Evolutionary conservation across 108 stramenopile species (phyloP).

Genomic region (Schizochytrium sp.): DNA sequence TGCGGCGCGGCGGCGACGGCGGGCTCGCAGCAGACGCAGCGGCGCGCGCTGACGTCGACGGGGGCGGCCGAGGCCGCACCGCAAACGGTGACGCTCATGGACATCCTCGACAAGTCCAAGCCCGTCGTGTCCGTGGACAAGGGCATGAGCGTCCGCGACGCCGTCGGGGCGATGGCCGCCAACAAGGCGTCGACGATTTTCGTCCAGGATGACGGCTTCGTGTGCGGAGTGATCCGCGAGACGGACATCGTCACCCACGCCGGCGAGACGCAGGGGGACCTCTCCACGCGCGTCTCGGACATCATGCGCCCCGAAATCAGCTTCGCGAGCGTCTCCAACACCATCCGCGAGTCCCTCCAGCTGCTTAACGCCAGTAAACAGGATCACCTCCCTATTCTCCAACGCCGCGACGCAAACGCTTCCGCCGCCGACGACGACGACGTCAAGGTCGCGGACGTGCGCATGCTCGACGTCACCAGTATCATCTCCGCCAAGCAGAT

Average conservation of each 20-base stretch:
- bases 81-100: background rate
- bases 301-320: background rate
- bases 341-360: conserved; percentile 13
- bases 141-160: background rate
- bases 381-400: background rate
- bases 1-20: too few species aligned
- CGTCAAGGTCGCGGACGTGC: background rate
- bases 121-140: background rate
- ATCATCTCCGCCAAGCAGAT: conserved; percentile 14
- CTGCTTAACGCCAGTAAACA: background rate
- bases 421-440: background rate
- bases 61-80: background rate
- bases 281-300: background rate
- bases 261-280: background rate
- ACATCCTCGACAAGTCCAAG: conserved; percentile 4
- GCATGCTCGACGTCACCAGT: background rate
- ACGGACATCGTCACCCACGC: background rate
- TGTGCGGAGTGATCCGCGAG: background rate
- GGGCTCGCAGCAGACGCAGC: too few species aligned
- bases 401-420: background rate
- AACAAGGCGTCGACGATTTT: conserved; percentile 7
- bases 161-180: background rate
- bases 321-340: background rate
- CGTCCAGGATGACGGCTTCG: background rate
- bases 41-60: background rate